Evolutionary conservation across 2,329 filamentous ascomycete genomes (phyloP), one percentile per base, ranked within the genome.

Genomic region (Capronia americana): DNA sequence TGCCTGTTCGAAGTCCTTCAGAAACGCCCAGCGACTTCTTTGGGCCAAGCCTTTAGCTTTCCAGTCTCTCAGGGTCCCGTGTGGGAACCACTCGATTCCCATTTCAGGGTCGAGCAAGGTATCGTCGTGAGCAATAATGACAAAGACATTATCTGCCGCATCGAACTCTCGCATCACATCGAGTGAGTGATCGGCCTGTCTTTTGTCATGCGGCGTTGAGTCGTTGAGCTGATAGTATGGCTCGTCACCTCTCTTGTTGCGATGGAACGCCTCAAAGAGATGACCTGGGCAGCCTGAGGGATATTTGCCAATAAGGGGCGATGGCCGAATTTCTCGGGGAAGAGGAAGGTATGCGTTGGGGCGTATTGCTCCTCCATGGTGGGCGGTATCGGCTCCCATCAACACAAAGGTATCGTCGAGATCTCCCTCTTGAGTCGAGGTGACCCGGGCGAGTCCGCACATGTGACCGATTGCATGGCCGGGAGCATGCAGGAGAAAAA

Each of bases 381-480:
- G 83, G 26, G 77, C 79, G 4, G 78, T 75, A 71, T 85, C 84
- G 11, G 80, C 83, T 20, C 81, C 83, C 76, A 85, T 81, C 70
- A 84, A 79, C 30, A 85, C 77, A 70, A 85, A 86, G 0, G 75
- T 73, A 12, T 61, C 56, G 24, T 72, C 73, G 65, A 50, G 74
- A 73, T 7, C 63, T 34, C 50, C 75, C 72, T 55, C 77, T 72
- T 82, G 73, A 10, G 83, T 74, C 1, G 73, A 71, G 0, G 76
- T 77, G 0, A 79, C 81, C 5, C 84, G 76, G 1, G 81, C 84
- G 0, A 87, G 76, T 2, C 77, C 84, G 64, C 79, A 81, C 20
- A 84, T 75, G 70, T 85, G 83, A 2, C 82, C 83, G 11, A 83
- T 74, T 0, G 80, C 79, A 44, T 71, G 69, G 1, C 85, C 85